Evolutionary conservation across 345 rosid genomes (phyloP), one percentile per base, ranked within the genome.

Genomic region (Populus tremula): DNA sequence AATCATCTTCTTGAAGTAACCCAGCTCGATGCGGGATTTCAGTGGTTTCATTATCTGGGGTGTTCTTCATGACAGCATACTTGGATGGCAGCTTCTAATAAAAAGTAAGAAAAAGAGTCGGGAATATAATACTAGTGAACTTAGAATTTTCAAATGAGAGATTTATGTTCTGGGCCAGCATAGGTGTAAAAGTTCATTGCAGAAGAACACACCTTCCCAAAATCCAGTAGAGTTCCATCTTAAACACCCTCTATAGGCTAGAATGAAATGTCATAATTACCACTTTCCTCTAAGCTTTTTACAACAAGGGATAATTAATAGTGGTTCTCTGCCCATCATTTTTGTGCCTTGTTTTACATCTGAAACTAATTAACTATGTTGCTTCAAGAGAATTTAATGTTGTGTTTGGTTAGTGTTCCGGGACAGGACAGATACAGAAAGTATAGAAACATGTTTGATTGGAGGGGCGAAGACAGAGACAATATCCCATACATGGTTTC

Each of bases 1-100:
- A 82, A 61, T 81, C 90, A 36, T 85, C 91, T 72, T 90, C 93
- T 76, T 81, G 88, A 49, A 54, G 74, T 70, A 83, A 85, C 39
- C 78, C 80, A 66, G 77, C 78, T 76, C 73, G 83, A 72, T 67
- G 41, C 21, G 83, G 82, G 72, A 86, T 81, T 71, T 72, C 82
- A 16, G 76, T 27, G 3, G 72, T 77, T 27, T 81, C 86, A 49
- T 71, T 53, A 70, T 81, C 86, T 65, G 81, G 82, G 20, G 73
- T 70, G 64, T 81, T 87, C 74, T 85, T 90, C 69, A 61, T 67
- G 59, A 76, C 80, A 68, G 82, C 75, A 69, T 76, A 67, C 83
- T 84, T 87, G 33, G 80, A 75, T 39, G 87, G 82, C 77, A 78
- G 67, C 82, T 84, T 86, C 89, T 87, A 67, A 65, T 25, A 79